phyloP scores from a whole-genome alignment of 2,329 filamentous ascomycete genomes.

The Talaromyces atroroseus region DNA sequence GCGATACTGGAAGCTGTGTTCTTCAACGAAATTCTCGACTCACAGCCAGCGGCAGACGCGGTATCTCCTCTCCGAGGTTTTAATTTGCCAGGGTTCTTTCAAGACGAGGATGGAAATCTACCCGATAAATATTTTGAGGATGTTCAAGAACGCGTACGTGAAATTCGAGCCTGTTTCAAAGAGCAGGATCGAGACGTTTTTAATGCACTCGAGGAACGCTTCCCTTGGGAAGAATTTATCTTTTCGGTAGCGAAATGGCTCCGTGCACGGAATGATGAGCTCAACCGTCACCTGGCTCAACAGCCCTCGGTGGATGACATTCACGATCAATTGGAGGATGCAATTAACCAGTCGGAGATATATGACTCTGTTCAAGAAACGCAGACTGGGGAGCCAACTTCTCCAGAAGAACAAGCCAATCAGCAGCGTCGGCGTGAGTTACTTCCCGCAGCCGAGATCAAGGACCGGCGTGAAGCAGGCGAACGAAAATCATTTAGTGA shows the following conservation, averaged over 20 bases:
- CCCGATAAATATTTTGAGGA: conserved; percentile 28
- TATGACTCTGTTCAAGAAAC: not conserved
- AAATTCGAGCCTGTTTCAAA: conserved; percentile 35
- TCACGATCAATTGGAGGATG: conserved; percentile 16
- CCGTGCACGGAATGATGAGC: conserved; percentile 40
- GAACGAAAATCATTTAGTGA: conserved; percentile 1
- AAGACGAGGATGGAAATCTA: conserved; percentile 34
- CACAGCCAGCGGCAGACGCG: conserved; percentile 15
- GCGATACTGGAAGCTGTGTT: conserved; percentile 40
- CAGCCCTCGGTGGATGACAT: conserved; percentile 40
- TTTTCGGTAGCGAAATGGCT: conserved; percentile 44
- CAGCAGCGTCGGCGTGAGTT: conserved; percentile 10
- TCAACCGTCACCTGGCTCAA: conserved; percentile 37
- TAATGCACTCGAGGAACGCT: conserved; percentile 40
- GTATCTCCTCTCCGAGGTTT: conserved; percentile 22
- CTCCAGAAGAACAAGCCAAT: not conserved
- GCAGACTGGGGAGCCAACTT: not conserved
- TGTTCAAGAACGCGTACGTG: conserved; percentile 34
- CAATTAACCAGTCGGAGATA: conserved; percentile 18
- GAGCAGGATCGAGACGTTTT: conserved; percentile 37
- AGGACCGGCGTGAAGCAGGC: conserved; percentile 16
- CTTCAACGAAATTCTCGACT: conserved; percentile 21
- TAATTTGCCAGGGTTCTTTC: conserved; percentile 26
- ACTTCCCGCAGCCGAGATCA: conserved; percentile 12
- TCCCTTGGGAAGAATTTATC: conserved; percentile 48